Evolutionary conservation across 768 basidiomycete genomes (phyloP).

Genomic region (Podaxis mareebaensis): DNA sequence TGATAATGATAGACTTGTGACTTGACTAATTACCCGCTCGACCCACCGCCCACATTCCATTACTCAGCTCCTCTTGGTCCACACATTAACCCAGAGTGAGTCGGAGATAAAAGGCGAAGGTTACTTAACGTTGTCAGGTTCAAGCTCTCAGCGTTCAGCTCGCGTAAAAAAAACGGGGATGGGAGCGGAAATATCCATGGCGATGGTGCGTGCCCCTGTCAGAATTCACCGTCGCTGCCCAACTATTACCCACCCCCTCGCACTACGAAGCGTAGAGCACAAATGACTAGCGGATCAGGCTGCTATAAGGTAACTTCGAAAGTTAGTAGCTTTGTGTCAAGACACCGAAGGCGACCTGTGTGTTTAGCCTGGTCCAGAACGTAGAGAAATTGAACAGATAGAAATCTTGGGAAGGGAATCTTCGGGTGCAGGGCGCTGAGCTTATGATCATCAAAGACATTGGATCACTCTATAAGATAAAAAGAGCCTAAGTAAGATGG

Average conservation of each 20-base stretch:
- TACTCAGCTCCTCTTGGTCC: background rate
- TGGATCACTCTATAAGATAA: background rate
- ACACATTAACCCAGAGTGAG: background rate
- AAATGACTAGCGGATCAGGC: background rate
- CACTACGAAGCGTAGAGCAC: background rate
- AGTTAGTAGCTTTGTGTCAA: too few relatives aligned
- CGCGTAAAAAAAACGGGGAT: background rate
- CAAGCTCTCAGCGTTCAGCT: background rate
- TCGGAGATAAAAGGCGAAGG: constrained; percentile 1
- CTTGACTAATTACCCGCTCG: constrained; percentile 6
- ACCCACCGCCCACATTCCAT: background rate
- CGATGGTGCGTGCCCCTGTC: background rate
- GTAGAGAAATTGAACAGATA: background rate
- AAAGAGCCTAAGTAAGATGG: background rate
- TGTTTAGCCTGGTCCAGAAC: background rate
- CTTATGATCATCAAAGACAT: background rate
- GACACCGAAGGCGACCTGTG: too few relatives aligned
- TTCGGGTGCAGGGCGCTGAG: background rate
- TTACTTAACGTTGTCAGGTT: background rate
- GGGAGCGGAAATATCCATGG: constrained; percentile 5
- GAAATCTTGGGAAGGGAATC: background rate
- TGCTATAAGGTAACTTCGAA: background rate
- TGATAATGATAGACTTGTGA: background rate
- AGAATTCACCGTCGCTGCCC: background rate
- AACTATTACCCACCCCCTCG: background rate